phyloP scores from a whole-genome alignment of 768 basidiomycete species.

The Pholiota molesta region DNA sequence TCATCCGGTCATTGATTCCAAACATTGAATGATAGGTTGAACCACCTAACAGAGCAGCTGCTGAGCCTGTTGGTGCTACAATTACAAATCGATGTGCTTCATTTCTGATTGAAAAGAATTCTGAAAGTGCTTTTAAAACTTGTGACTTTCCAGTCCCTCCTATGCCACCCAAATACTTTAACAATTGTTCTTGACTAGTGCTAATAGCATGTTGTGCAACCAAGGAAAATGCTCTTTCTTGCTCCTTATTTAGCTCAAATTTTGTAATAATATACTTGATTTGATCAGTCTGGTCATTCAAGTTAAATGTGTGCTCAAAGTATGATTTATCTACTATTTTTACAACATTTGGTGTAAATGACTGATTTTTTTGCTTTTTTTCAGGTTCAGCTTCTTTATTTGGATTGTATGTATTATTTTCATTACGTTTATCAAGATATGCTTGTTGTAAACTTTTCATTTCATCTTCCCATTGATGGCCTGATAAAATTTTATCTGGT shows the following conservation, averaged over 20 bases:
- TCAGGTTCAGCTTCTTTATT: no score
- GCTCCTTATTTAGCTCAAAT: slow-evolving; percentile 30
- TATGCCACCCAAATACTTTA: slow-evolving; percentile 39
- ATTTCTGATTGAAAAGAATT: slow-evolving; percentile 2
- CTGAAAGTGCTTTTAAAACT: slow-evolving; percentile 19
- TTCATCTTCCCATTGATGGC: no score
- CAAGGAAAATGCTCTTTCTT: slow-evolving; percentile 32
- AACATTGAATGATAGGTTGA: slow-evolving; percentile 10
- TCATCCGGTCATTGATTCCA: neutral
- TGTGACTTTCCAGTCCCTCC: slow-evolving; percentile 37
- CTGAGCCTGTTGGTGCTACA: slow-evolving; percentile 12
- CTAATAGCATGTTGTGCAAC: slow-evolving; percentile 30
- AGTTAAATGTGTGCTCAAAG: neutral
- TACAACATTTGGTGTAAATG: no score
- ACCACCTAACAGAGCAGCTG: slow-evolving; percentile 12
- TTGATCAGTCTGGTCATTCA: neutral
- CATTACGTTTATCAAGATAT: no score
- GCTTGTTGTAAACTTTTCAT: no score
- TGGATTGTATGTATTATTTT: no score
- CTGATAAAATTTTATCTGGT: no score
- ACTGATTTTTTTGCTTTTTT: no score
- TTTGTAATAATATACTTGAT: slow-evolving; percentile 5
- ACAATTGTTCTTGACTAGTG: slow-evolving; percentile 19
- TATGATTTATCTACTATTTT: slow-evolving; percentile 1
- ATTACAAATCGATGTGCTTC: slow-evolving; percentile 7